phyloP scores from a whole-genome alignment of 2,329 filamentous ascomycete species.

The Akanthomyces dipterigenus region DNA sequence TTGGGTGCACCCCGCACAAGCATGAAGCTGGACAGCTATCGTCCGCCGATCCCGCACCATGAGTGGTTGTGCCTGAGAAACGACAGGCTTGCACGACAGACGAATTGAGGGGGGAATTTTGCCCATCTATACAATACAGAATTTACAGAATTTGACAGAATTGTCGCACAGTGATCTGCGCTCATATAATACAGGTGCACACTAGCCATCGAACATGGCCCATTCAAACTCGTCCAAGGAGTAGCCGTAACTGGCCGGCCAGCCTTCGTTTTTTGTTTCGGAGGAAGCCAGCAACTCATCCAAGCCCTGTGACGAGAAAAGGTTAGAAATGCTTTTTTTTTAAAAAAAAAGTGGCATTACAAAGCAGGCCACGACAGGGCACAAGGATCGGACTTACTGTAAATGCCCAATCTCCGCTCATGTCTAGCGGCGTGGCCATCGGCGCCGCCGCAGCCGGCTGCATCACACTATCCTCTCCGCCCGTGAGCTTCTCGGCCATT shows the following conservation, averaged over 20 bases:
- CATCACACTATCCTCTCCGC: neutral
- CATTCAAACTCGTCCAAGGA: slow-evolving; percentile 10
- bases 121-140: neutral
- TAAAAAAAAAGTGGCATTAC: too few relatives aligned
- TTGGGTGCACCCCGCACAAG: neutral
- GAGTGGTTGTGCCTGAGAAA: neutral
- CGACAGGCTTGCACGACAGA: neutral
- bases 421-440: slow-evolving; percentile 3
- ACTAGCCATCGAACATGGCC: slow-evolving; percentile 2
- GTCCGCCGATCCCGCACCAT: neutral
- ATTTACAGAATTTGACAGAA: neutral
- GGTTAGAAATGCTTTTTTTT: too few relatives aligned
- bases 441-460: neutral
- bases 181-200: neutral
- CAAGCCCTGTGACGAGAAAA: neutral
- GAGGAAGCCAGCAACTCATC: slow-evolving; percentile 1
- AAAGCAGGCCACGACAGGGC: neutral
- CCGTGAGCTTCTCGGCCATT: slow-evolving; percentile 2
- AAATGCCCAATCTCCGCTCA: neutral
- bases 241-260: slow-evolving; percentile 7
- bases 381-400: neutral
- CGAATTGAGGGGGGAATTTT: neutral
- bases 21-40: neutral
- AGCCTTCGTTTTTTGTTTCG: neutral
- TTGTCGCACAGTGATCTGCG: too few relatives aligned